Evolutionary conservation across 257 asterid genomes (phyloP), one percentile per base, ranked within the genome.

Genomic region (Linderniella brevidens): DNA sequence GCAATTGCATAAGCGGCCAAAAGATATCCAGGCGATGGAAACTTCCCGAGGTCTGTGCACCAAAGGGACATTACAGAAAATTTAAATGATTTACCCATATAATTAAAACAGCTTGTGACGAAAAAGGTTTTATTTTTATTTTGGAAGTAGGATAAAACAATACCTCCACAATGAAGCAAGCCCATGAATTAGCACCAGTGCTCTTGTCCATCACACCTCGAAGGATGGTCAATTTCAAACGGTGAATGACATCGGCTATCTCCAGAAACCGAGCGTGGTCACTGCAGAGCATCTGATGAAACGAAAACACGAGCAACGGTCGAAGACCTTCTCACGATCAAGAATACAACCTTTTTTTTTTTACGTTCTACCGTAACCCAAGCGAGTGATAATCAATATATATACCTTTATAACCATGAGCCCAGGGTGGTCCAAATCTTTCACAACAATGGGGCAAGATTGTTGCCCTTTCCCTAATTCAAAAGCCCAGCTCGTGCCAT

Each of bases 1-100:
- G 47, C 57, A 87, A 77, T 63, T 75, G 83, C 97, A 88, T 88
- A 66, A 88, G 61, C 10, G 97, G 95, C 97, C 97, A 88, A 60
- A 88, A 88, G 50, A 88, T 80, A 49, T 88, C 97, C 64, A 88
- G 73, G 44, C 97, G 86, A 51, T 80, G 95, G 68, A 76, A 84
- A 68, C 67, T 68, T 19, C 69, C 88, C 0, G 92, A 66, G 1
- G 92, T 80, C 97, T 88, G 82, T 46, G 19, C 11, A 39, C 8
- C 8, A 39, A 9, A 39, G 15, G 13, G 43, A 39, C 43, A 13
- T 10, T 39, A 2, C 4, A 39, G 43, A 9, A 39, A 11, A 39
- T 9, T 10, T 39, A 11, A 2, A 9, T 39, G 43, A 9, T 39
- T 39, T 39, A 39, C 9, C 3, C 13, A 11, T 37, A 39, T 3